These are phyloP conservation scores for Fistulinella prunicolor DNA, from an alignment of 768 basidiomycete species.

Conservation along the genomic window DNA sequence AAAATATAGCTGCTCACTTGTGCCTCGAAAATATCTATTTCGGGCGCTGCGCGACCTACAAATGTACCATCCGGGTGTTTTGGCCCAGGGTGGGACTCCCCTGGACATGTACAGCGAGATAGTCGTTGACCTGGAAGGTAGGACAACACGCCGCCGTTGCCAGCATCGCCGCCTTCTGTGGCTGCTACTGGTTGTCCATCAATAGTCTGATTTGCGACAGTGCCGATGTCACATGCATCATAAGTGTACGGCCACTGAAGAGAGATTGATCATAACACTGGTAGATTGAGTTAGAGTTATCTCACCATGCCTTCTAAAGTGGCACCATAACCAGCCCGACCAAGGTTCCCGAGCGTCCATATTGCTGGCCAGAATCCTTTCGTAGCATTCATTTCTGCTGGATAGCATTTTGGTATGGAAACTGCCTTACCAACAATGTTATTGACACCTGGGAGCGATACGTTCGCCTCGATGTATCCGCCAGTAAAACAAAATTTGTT, in stretches of 20 bases:
- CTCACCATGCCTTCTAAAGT: slow-evolving; percentile 51
- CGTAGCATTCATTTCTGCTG: slow-evolving; percentile 2
- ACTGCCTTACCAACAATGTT: slow-evolving; percentile 49
- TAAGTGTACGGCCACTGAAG: slow-evolving; percentile 66
- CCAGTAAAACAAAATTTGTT: slow-evolving; percentile 92
- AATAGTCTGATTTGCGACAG: slow-evolving; percentile 74
- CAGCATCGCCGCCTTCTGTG: slow-evolving; percentile 52
- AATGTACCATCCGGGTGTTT: slow-evolving; percentile 68
- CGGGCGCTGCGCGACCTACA: slow-evolving; percentile 81
- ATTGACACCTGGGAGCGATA: slow-evolving; percentile 63
- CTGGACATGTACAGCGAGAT: slow-evolving; percentile 81
- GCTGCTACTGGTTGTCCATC: slow-evolving; percentile 67
- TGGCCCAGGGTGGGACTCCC: slow-evolving; percentile 84
- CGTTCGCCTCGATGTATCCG: slow-evolving; percentile 65
- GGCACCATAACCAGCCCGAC: slow-evolving; percentile 71
- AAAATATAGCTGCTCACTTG: slow-evolving; percentile 37
- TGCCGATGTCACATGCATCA: slow-evolving; percentile 80
- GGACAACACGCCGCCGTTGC: slow-evolving; percentile 50
- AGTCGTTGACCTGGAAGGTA: slow-evolving; percentile 80
- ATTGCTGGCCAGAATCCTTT: slow-evolving; percentile 51
- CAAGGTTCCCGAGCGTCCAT: slow-evolving; percentile 57
- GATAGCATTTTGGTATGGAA: background rate
- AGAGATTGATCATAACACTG: background rate
- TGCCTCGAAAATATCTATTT: slow-evolving; percentile 90
- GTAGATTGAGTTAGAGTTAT: background rate